Percentiles rank a stretch among this genome's conserved stretches.
phyloP scores from a whole-genome alignment of 169 alveolate genomes.

The Plasmodium gallinaceum region DNA sequence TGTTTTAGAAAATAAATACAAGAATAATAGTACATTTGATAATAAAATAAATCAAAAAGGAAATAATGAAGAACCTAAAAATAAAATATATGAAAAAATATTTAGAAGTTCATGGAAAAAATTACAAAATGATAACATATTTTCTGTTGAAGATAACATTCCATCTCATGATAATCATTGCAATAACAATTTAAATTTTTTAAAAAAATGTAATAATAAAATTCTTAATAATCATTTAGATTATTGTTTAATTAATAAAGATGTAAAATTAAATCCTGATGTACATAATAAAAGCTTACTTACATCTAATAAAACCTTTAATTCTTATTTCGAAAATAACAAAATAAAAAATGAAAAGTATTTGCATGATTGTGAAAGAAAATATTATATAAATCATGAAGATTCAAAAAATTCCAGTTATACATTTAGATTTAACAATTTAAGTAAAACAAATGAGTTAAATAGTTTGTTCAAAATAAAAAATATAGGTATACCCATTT shows the following conservation, averaged over 20 bases:
- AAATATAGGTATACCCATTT: not conserved
- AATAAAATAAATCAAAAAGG: not conserved
- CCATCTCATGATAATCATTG: not conserved
- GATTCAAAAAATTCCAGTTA: too few species aligned
- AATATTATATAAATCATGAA: too few species aligned
- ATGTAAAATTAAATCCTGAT: not conserved
- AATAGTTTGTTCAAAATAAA: not conserved
- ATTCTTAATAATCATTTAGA: not conserved
- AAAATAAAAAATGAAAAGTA: too few species aligned
- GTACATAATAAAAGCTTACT: not conserved
- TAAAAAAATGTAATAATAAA: not conserved
- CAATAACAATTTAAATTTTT: not conserved
- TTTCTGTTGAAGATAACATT: not conserved
- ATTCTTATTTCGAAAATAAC: too few species aligned
- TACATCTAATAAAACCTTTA: not conserved
- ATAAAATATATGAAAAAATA: not conserved
- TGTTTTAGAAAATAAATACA: conserved; percentile 8
- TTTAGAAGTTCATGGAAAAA: conserved; percentile 1
- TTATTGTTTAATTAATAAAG: not conserved
- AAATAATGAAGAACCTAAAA: not conserved
- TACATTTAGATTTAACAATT: not conserved
- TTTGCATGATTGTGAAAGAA: too few species aligned
- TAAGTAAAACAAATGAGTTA: not conserved
- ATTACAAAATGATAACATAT: not conserved
- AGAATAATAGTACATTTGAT: not conserved